Evolutionary conservation across 2,329 filamentous ascomycete species (phyloP).

Genomic region (Diaporthe australafricana): DNA sequence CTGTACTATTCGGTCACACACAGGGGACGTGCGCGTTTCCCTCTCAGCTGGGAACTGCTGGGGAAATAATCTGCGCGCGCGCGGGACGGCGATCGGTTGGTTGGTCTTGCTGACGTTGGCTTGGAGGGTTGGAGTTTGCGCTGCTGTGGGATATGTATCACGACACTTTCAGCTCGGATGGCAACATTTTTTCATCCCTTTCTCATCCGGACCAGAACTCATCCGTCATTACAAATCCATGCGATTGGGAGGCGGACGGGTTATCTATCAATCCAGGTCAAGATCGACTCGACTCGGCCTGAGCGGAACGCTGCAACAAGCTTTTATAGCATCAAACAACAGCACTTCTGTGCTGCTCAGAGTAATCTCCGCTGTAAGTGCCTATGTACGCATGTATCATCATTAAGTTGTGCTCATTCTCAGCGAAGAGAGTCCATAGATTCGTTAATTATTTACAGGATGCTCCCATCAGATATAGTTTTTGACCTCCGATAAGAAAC

Average conservation of each 20-base stretch:
- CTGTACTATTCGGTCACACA: not conserved
- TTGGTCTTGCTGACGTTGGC: not conserved
- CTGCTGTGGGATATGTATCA: not conserved
- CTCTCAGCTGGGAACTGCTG: not conserved
- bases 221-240: not conserved
- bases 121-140: not conserved
- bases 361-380: too few species aligned
- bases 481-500: not conserved
- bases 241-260: too few species aligned
- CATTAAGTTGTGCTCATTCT: not conserved
- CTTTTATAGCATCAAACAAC: not conserved
- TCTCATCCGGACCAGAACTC: not conserved
- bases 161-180: slow-evolving; percentile 1
- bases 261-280: not conserved
- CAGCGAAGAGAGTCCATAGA: not conserved
- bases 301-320: not conserved
- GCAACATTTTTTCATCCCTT: not conserved
- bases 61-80: not conserved
- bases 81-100: not conserved
- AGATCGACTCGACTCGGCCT: not conserved
- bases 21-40: too few species aligned
- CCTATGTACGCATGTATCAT: not conserved
- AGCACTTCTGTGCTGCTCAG: not conserved
- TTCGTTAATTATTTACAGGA: not conserved
- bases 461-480: not conserved